phyloP scores from a whole-genome alignment of 2,329 filamentous ascomycete species.

The Trichoderma asperellum region DNA sequence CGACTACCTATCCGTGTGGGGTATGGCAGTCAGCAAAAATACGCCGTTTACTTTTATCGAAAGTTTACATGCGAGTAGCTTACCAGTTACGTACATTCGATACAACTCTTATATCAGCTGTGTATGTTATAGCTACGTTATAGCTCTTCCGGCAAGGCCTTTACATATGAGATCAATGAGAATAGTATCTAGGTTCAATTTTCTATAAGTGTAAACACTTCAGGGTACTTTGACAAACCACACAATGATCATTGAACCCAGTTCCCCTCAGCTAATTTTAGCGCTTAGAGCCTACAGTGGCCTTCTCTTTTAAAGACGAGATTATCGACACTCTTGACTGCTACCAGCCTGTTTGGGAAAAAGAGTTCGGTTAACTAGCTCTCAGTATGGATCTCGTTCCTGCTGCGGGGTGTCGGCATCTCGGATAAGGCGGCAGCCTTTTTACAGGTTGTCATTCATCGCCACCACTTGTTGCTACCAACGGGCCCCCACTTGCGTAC shows the following conservation, averaged over 20 bases:
- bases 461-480: neutral
- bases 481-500: neutral
- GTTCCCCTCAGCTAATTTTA: neutral
- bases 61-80: neutral
- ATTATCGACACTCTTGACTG: neutral
- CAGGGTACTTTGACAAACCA: neutral
- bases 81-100: neutral
- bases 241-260: neutral
- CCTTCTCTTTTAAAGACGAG: neutral
- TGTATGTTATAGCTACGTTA: neutral
- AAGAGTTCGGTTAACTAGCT: neutral
- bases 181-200: neutral
- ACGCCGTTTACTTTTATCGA: neutral
- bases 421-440: conserved; percentile 19
- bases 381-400: neutral
- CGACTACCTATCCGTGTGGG: too few relatives aligned
- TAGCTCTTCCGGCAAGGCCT: neutral
- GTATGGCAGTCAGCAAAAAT: neutral
- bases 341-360: neutral
- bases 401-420: conserved; percentile 2
- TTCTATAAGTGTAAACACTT: neutral
- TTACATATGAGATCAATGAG: neutral
- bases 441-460: neutral
- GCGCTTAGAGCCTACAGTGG: neutral
- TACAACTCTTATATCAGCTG: neutral